Percentiles rank a stretch among this genome's conserved stretches.
phyloP scores from a whole-genome alignment of 306 rosid genomes.

The Lathyrus oleraceus region DNA sequence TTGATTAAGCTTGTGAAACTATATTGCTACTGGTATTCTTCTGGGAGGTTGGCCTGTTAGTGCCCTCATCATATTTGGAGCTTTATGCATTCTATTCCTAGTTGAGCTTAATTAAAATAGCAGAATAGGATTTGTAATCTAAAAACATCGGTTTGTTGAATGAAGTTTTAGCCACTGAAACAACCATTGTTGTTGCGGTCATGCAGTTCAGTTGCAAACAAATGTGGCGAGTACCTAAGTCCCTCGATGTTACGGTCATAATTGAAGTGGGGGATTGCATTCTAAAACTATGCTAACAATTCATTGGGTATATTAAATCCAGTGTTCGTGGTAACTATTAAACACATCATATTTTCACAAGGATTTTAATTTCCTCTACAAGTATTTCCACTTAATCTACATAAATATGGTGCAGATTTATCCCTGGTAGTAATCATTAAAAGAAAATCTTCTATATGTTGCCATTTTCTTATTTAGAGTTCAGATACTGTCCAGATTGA shows the following conservation, averaged over 20 bases:
- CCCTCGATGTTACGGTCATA: neutral
- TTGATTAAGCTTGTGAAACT: neutral
- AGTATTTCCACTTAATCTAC: neutral
- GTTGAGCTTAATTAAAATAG: neutral
- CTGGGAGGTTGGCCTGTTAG: neutral
- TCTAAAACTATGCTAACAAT: neutral
- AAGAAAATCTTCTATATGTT: neutral
- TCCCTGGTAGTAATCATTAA: neutral
- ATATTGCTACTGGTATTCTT: neutral
- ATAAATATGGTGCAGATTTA: neutral
- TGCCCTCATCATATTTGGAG: neutral
- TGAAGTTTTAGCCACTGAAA: neutral
- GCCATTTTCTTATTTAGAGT: neutral
- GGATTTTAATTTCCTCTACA: neutral
- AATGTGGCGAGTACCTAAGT: neutral
- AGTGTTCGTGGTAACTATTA: neutral
- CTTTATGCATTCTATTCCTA: constrained; percentile 12
- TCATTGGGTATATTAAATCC: neutral
- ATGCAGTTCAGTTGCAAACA: neutral
- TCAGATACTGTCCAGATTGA: neutral
- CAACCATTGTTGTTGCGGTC: neutral
- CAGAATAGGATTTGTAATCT: neutral
- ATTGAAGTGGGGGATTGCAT: neutral
- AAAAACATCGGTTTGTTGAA: neutral
- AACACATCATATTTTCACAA: constrained; percentile 12